Evolutionary conservation across 148 eudicot genomes (phyloP), one percentile per base, ranked within the genome.

Genomic region (Rheum nobile): DNA sequence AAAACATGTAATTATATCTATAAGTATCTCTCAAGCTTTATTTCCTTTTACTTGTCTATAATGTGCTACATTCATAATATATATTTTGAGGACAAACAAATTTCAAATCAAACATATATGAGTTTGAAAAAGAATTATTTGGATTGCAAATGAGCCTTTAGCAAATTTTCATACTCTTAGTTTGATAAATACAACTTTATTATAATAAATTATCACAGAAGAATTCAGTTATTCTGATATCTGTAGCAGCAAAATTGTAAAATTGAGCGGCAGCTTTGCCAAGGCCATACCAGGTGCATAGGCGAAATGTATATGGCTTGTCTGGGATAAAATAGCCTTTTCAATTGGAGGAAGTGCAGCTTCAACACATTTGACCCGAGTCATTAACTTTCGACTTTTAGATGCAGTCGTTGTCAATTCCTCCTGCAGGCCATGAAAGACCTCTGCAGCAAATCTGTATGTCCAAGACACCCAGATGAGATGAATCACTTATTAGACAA

Each of bases 351-450:
- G 88, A 69, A 95, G 77, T 57, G 88, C 83, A 67, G 92, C 79
- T 86, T 91, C 97, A 76, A 95, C 79, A 43, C 74, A 75, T 69
- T 84, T 83, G 71, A 91, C 87, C 44, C 98, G 97, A 74, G 74
- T 81, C 83, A 83, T 82, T 84, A 95, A 55, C 72, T 90, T 91
- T 72, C 82, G 96, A 84, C 93, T 91, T 86, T 96, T 88, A 57
- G 93, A 83, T 78, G 89, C 85, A 80, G 98, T 88, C 59, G 79
- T 78, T 31, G 85, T 82, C 38, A 91, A 84, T 80, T 93, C 88
- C 79, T 89, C 98, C 77, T 91, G 98, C 78, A 93, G 77, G 39
- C 93, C 93, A 83, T 93, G 98, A 75, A 91, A 93, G 70, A 93
- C 85, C 79, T 91, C 98, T 50, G 89, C 96, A 8, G 98, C 96